These are phyloP conservation scores for Sutorius eximius DNA, from an alignment of 1,284 basidiomycete genomes.

Conservation along the genomic window DNA sequence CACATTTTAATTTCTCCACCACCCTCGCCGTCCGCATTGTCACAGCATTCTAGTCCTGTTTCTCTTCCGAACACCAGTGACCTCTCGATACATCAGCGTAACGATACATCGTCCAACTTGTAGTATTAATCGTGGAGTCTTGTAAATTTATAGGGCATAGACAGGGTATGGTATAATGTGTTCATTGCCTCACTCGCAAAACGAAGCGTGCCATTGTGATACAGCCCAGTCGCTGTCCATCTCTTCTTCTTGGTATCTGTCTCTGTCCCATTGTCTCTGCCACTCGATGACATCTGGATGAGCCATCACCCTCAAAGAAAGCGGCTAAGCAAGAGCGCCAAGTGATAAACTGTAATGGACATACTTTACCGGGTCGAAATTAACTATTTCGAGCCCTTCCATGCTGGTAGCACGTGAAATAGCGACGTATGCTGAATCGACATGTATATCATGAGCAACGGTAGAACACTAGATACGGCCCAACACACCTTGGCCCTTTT, in stretches of 20 bases:
- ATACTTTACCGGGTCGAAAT: constrained; percentile 76
- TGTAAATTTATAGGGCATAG: constrained; percentile 7
- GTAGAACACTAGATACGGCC: not conserved
- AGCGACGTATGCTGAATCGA: constrained; percentile 81
- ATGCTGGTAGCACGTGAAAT: constrained; percentile 88
- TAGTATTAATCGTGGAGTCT: constrained; percentile 8
- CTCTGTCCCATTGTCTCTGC: constrained; percentile 31
- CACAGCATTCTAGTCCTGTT: constrained; percentile 15
- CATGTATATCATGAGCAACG: constrained; percentile 9
- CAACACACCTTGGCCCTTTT: constrained; percentile 70
- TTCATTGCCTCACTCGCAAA: constrained; percentile 18
- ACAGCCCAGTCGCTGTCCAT: constrained; percentile 36
- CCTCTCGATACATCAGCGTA: constrained; percentile 9
- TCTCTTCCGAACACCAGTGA: constrained; percentile 14
- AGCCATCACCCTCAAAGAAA: constrained; percentile 45
- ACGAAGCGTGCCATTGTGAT: constrained; percentile 35
- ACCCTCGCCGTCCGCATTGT: constrained; percentile 33
- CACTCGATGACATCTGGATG: constrained; percentile 41
- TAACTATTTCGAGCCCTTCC: constrained; percentile 82
- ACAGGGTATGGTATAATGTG: constrained; percentile 3
- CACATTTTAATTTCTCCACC: constrained; percentile 19
- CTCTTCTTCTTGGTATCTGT: constrained; percentile 28
- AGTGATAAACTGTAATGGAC: constrained; percentile 15
- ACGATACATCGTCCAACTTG: constrained; percentile 15
- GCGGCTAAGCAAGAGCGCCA: constrained; percentile 3